A percentile compares a stretch with the other conserved stretches of the same genome.
Conservation (phyloP, 768 basidiomycete genomes). For the Gelatoporia subvermispora region DNA sequence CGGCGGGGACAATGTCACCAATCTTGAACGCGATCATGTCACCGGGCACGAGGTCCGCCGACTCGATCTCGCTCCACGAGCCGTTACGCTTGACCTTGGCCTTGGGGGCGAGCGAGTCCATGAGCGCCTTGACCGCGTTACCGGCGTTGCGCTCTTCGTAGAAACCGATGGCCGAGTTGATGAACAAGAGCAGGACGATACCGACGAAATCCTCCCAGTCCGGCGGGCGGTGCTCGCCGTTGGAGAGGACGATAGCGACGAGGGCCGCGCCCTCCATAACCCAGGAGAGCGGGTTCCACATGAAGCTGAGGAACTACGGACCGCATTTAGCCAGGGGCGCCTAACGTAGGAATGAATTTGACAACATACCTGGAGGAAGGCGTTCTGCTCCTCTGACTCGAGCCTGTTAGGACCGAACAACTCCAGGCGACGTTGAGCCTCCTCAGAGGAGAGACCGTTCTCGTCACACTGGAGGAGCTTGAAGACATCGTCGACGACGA, state of each 20-base stretch:
- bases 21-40: constrained; percentile 99
- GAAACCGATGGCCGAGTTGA: constrained; percentile 98
- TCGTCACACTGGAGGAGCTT: constrained; percentile 89
- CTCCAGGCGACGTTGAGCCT: constrained; percentile 79
- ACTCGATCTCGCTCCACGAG: constrained; percentile 87
- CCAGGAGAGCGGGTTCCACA: constrained; percentile 99
- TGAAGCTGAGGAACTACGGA: constrained; percentile 83
- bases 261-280: constrained; percentile 98
- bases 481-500: constrained; percentile 96
- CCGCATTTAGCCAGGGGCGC: background rate
- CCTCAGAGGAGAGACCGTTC: constrained; percentile 67
- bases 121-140: constrained; percentile 98
- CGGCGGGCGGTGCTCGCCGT: constrained; percentile 80
- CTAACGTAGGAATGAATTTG: background rate
- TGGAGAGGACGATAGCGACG: constrained; percentile 93
- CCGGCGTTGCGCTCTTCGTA: constrained; percentile 97
- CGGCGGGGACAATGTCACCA: constrained; percentile 96
- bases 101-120: constrained; percentile 99
- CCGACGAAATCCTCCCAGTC: constrained; percentile 99
- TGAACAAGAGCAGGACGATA: constrained; percentile 85
- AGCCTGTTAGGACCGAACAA: constrained; percentile 97
- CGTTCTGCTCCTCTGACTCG: constrained; percentile 84
- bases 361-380: constrained; percentile 72
- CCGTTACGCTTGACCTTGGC: constrained; percentile 89
- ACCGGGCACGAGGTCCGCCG: constrained; percentile 84